Base-by-base conservation (phyloP, 345 rosid species). In the Hevea brasiliensis region DNA sequence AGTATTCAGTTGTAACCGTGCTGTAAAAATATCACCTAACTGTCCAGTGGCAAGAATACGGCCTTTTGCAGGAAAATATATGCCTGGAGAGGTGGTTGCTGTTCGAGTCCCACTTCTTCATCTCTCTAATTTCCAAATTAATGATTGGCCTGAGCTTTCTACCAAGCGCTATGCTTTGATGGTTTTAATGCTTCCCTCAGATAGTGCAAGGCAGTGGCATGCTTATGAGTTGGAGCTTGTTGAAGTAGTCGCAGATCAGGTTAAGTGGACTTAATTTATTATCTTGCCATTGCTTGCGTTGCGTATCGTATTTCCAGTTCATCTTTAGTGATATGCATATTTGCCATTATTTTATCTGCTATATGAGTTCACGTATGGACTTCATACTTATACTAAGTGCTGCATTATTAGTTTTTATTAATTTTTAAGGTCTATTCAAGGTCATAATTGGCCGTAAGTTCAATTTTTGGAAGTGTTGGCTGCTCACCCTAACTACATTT, bases 161-260 rank as follows among this genome's bases (percentile, higher is more conserved):
- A 91, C 97, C 7, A 96, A 90, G 74, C 85, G 92, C 60, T 96
- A 93, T 72, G 99, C 99, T 67, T 77, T 96, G 80, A 90, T 93
- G 99, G 99, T 96, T 26, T 82, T 96, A 84, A 91, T 93, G 94
- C 98, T 93, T 68, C 98, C 99, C 35, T 91, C 98, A 7, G 94
- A 96, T 80, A 96, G 98, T 86, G 98, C 99, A 0, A 89, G 99
- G 82, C 96, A 93, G 72, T 96, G 99, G 99, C 99, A 91, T 83
- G 87, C 88, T 68, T 94, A 96, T 71, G 97, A 96, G 85, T 74
- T 96, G 86, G 99, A 96, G 78, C 93, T 96, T 48, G 98, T 96
- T 58, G 99, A 96, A 96, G 99, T 93, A 1, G 98, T 96, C 47
- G 98, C 99, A 77, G 97, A 95, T 80, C 99, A 95, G 97, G 99